A percentile compares a stretch with the other conserved stretches of the same genome.
Evolutionary conservation across 176 grass and related monocot species (phyloP).

Genomic region (Aegilops tauschii): DNA sequence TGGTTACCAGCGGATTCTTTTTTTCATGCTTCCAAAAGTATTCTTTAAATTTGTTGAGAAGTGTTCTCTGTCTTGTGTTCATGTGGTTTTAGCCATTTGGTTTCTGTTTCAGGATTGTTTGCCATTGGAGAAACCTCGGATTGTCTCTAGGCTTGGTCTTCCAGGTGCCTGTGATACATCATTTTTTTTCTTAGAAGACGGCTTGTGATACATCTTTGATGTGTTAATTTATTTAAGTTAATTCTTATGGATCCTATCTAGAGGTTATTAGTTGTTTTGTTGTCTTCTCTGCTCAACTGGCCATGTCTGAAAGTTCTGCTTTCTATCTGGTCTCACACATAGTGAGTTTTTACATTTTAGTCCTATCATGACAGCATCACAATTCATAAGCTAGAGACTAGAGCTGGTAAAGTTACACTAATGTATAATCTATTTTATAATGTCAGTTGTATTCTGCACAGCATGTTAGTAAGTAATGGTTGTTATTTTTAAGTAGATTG

Average conservation of each 20-base stretch:
- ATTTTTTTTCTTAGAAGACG: background rate
- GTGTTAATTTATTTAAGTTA: background rate
- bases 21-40: background rate
- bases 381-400: background rate
- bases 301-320: background rate
- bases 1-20: background rate
- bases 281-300: background rate
- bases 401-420: conserved; percentile 12
- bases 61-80: background rate
- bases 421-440: background rate
- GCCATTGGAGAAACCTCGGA: conserved; percentile 68
- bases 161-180: conserved; percentile 59
- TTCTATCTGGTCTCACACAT: background rate
- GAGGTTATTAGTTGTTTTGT: background rate
- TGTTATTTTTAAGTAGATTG: background rate
- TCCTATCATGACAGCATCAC: background rate
- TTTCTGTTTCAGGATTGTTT: conserved; percentile 68
- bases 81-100: background rate
- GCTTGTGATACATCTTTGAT: background rate
- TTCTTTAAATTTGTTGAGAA: background rate
- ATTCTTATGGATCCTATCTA: background rate
- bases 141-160: conserved; percentile 90
- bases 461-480: background rate
- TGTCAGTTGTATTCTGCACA: background rate
- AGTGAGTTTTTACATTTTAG: background rate